Percentiles rank a stretch among this genome's conserved stretches.
phyloP scores from a whole-genome alignment of 768 basidiomycete species.

The Auricularia heimuer region DNA sequence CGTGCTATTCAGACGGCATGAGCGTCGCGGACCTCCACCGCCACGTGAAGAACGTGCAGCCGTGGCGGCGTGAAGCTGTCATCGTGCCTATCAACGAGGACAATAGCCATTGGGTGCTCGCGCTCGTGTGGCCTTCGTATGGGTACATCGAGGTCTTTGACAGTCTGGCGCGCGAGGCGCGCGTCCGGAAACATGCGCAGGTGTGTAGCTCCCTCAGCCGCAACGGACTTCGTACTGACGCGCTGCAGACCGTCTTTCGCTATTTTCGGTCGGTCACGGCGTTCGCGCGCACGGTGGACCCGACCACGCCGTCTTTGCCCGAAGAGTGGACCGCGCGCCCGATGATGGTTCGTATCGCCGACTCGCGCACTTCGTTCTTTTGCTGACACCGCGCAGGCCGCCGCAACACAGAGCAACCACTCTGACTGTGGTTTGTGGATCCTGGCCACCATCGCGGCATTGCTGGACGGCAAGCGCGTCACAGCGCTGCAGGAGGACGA shows the following conservation, averaged over 20 bases:
- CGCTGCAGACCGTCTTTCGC: too few species aligned
- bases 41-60: background rate
- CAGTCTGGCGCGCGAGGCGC: background rate
- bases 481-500: slow-evolving; percentile 2
- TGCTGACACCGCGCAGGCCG: background rate
- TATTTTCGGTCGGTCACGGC: too few species aligned
- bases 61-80: background rate
- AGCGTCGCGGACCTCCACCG: background rate
- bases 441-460: background rate
- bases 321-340: background rate
- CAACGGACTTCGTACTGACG: too few species aligned
- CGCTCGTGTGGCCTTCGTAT: background rate
- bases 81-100: background rate
- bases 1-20: background rate
- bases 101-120: background rate
- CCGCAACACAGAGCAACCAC: background rate
- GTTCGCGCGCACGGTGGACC: too few species aligned
- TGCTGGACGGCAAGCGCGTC: slow-evolving; percentile 5
- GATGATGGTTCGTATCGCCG: background rate
- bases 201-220: background rate
- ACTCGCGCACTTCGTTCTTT: background rate
- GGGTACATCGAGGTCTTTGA: background rate
- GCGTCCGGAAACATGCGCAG: background rate
- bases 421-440: background rate
- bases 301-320: too few species aligned